A percentile compares a stretch with the other conserved stretches of the same genome.
These are phyloP conservation scores for Stereocaulon alpinum DNA, from an alignment of 495 filamentous ascomycete genomes.

Conservation along the genomic window DNA sequence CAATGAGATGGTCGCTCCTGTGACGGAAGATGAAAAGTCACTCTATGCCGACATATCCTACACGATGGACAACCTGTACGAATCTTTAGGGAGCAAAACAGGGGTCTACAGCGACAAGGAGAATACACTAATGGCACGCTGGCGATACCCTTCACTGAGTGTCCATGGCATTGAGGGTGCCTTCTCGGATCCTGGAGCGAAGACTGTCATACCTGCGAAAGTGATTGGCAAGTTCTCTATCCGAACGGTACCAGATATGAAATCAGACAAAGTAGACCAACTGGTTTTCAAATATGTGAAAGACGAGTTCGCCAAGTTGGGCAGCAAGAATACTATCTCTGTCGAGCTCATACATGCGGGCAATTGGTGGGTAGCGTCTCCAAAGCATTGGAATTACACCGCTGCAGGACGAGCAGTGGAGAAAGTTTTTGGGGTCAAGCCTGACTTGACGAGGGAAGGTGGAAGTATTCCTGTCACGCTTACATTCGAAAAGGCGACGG, in stretches of 20 bases:
- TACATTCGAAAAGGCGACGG: constrained; percentile 96
- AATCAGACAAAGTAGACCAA: constrained; percentile 75
- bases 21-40: constrained; percentile 74
- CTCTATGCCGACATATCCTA: constrained; percentile 83
- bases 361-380: constrained; percentile 96
- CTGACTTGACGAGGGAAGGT: constrained; percentile 93
- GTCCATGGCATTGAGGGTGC: constrained; percentile 94
- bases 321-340: constrained; percentile 82
- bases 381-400: constrained; percentile 96
- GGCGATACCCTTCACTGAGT: constrained; percentile 90
- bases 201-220: constrained; percentile 97
- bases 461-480: constrained; percentile 94
- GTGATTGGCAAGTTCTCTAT: constrained; percentile 98
- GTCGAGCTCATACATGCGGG: constrained; percentile 74
- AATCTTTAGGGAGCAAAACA: constrained; percentile 78
- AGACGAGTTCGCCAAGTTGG: constrained; percentile 67
- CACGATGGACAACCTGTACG: constrained; percentile 88
- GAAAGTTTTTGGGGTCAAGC: constrained; percentile 81
- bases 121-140: constrained; percentile 82
- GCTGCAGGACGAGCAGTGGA: constrained; percentile 88
- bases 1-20: constrained; percentile 78
- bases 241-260: constrained; percentile 95
- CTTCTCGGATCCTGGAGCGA: constrained; percentile 86
- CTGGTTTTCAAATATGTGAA: constrained; percentile 72
- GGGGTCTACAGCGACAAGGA: constrained; percentile 79